Conservation (phyloP, 1,284 basidiomycete species). For the Cystobasidiaceae sp. region DNA sequence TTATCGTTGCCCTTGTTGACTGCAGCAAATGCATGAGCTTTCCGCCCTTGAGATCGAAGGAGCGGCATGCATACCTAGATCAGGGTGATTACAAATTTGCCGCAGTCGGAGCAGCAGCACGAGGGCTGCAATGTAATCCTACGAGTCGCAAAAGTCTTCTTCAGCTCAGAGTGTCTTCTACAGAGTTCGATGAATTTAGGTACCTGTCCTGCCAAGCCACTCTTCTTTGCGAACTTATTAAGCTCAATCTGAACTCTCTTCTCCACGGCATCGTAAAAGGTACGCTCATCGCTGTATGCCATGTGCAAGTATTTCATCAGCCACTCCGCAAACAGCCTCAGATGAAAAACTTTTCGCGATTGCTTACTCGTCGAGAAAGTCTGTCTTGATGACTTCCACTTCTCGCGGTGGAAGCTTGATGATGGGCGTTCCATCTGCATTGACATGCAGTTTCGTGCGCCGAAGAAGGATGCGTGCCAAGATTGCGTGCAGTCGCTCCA, state of each 20-base stretch:
- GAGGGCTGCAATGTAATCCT: conserved; percentile 31
- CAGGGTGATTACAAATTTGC: conserved; percentile 73
- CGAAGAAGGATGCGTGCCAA: conserved; percentile 85
- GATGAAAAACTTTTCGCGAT: too few species aligned
- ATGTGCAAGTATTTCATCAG: too few species aligned
- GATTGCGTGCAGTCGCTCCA: conserved; percentile 56
- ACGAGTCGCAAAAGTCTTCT: background rate
- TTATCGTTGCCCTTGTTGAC: conserved; percentile 23
- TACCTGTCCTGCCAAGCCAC: conserved; percentile 50
- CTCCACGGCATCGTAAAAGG: conserved; percentile 76
- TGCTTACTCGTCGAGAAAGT: conserved; percentile 44
- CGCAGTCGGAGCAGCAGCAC: conserved; percentile 36
- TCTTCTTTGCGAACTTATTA: conserved; percentile 58
- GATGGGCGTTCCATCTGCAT: conserved; percentile 77
- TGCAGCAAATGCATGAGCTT: conserved; percentile 8
- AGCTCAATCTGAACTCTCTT: conserved; percentile 66
- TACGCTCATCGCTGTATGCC: conserved; percentile 65
- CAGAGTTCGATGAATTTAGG: background rate
- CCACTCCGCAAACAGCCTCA: too few species aligned
- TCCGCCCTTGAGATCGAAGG: background rate
- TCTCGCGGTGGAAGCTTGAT: conserved; percentile 72
- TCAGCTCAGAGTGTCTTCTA: background rate
- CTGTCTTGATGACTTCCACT: conserved; percentile 61
- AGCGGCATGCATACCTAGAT: conserved; percentile 55
- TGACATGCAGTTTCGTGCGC: conserved; percentile 71